A percentile compares a stretch with the other conserved stretches of the same genome.
Conservation (phyloP, 768 basidiomycete genomes). For the Podaxis sp. region DNA sequence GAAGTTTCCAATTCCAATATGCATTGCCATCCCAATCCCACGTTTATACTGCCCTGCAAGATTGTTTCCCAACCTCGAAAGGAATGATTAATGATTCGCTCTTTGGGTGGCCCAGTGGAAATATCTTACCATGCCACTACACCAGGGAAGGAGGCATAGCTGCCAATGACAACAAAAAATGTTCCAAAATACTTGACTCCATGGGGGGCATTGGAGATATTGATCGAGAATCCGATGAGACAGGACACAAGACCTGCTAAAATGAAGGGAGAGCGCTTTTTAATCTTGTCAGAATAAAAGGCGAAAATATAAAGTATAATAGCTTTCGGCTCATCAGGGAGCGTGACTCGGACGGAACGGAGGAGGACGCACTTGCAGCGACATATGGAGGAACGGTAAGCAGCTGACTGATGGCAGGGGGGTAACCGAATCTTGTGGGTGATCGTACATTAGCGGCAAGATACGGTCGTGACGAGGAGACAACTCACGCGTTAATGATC, state of each 20-base stretch:
- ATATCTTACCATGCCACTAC: constrained; percentile 58
- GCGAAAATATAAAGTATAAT: constrained; percentile 53
- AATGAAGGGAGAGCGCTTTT: constrained; percentile 60
- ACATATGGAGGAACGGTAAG: constrained; percentile 71
- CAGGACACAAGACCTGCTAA: constrained; percentile 47
- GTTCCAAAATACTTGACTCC: constrained; percentile 74
- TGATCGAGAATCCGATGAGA: constrained; percentile 61
- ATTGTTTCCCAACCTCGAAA: constrained; percentile 63
- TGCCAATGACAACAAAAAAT: constrained; percentile 67
- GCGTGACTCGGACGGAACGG: background rate
- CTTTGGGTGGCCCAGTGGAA: background rate
- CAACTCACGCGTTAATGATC: constrained; percentile 52
- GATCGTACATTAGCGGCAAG: background rate
- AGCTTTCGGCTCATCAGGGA: constrained; percentile 34
- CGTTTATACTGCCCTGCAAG: constrained; percentile 71
- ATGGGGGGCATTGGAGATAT: constrained; percentile 50
- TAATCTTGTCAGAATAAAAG: constrained; percentile 55
- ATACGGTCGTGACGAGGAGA: background rate
- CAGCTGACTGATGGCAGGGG: constrained; percentile 56
- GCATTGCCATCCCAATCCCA: constrained; percentile 63
- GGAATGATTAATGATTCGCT: background rate
- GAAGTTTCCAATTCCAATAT: constrained; percentile 70
- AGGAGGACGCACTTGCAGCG: constrained; percentile 49
- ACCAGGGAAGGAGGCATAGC: constrained; percentile 60
- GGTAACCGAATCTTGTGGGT: constrained; percentile 53